Base-by-base conservation (phyloP, 2,329 filamentous ascomycete genomes). In the Cadophora gregata region DNA sequence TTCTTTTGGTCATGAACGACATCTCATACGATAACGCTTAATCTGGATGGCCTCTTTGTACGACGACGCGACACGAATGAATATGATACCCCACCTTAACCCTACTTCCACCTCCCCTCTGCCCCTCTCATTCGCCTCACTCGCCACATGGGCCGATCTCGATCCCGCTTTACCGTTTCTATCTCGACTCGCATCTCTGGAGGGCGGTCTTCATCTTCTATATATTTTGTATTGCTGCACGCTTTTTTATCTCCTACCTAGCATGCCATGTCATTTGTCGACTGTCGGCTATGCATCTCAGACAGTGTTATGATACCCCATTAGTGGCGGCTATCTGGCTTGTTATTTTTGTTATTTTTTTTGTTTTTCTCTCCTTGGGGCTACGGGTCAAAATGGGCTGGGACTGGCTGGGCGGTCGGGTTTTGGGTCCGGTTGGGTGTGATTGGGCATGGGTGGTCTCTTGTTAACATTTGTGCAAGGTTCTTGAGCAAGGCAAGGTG, bases 101-200 rank as follows among this genome's bases (percentile, higher is more conserved):
- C 38, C n/a, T n/a, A n/a, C 53, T 9, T 21, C 6, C 31, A 6
- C 14, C 9, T 10, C n/a, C 36, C 3, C 16, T 33, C 19, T 31
- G 12, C 27, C 16, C 55, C 2, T 3, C 55, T 42, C n/a, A 29
- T 29, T 19, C 14, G 16, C 36, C 36, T 42, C 36, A 9, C 36
- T 58, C 55, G 31, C 6, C 33, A 59, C 21, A 38, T 16, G 33
- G 4, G 21, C 21, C 55, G 33, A 45, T 16, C n/a, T 19, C 1
- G 6, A 4, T 42, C 24, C n/a, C 16, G n/a, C 24, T 19, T 25
- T 10, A 42, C 55, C 3, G 19, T 29, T 33, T 55, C 6, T 55
- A 10, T 25, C 31, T 4, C 21, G 61, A 55, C 62, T 63, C 21
- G 47, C 50, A 47, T 58, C 50, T 47, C 50, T 62, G 38, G 45